Base-by-base conservation (phyloP, 2,329 filamentous ascomycete genomes). In the Fusarium tjaetaba region DNA sequence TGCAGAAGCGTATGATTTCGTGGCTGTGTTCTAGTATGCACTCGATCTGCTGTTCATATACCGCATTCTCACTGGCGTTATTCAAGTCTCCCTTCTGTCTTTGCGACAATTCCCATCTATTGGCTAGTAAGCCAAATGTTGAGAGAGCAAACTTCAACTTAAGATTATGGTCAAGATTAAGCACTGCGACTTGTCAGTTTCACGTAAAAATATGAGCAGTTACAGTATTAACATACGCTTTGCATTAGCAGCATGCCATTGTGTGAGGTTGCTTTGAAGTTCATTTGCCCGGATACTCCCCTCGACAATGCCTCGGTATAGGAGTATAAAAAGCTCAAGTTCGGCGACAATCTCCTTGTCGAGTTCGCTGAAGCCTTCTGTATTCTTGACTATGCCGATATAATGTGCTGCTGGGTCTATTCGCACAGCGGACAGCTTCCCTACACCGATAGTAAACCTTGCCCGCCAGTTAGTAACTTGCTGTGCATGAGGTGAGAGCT, bases 401-500 rank as follows among this genome's bases (percentile, higher is more conserved):
- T 53, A 39, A 18, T 53, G 51, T 18, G 51, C 51, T 4, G 51
- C 51, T 3, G 39, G 20, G 10, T 53, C 51, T 14, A 53, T 11
- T 3, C 51, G 51, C 5, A 53, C 51, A 10, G 34, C 51, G 2
- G 51, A 53, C 2, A 39, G 34, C 20, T 53, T 53, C 24, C 51
- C 51, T 18, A 39, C 20, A 18, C 51, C 51, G 24, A 53, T 53
- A 5, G 51, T 53, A 4, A 53, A 53, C 9, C 51, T 53, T 1
- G 3, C 7, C 22, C 1, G 14, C 1, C 8, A 13, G 18, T 53
- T 0, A 53, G 34, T 9, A 6, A 1, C 0, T 28, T 16, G 3
- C 3, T 28, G 2, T 3, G 0, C 1, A 5, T 20, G 2, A 11
- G 4, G 16, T 8, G 18, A 28, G 10, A 3, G 18, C 4, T 26